phyloP scores from a whole-genome alignment of 345 rosid species.

The Erodium maritimum region DNA sequence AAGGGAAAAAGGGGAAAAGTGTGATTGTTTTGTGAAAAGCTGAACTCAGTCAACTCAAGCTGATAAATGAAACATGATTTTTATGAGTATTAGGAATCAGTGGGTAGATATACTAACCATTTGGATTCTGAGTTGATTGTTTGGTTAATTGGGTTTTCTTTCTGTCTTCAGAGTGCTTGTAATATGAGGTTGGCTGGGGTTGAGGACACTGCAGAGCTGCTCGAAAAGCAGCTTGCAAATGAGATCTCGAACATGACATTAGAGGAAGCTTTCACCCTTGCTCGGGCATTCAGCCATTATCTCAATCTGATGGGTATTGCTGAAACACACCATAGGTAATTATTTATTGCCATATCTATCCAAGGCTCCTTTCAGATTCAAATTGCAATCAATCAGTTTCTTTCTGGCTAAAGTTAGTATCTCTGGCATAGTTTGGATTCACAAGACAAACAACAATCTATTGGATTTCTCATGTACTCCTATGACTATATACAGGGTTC shows the following conservation, averaged over 20 bases:
- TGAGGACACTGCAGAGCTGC: slow-evolving; percentile 68
- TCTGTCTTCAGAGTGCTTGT: slow-evolving; percentile 55
- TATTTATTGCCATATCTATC: no score
- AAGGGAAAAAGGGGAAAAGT: no score
- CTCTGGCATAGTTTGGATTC: no score
- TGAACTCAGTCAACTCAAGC: no score
- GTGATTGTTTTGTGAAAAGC: no score
- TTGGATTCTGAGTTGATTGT: neutral
- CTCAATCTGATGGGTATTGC: slow-evolving; percentile 93
- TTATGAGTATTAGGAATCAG: no score
- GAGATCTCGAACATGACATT: slow-evolving; percentile 77
- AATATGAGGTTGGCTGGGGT: slow-evolving; percentile 77
- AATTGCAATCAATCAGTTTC: no score
- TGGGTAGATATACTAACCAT: neutral
- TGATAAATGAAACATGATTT: no score
- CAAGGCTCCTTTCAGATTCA: no score
- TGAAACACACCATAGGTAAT: slow-evolving; percentile 85
- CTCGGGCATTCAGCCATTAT: slow-evolving; percentile 86
- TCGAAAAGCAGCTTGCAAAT: slow-evolving; percentile 70
- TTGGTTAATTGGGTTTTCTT: neutral
- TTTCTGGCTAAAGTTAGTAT: no score
- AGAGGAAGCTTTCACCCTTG: slow-evolving; percentile 73
- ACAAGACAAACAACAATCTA: no score
- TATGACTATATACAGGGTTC: slow-evolving; percentile 42
- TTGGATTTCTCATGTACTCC: no score